Conservation (phyloP, 2,329 filamentous ascomycete genomes). For the Coniochaeta ligniaria region DNA sequence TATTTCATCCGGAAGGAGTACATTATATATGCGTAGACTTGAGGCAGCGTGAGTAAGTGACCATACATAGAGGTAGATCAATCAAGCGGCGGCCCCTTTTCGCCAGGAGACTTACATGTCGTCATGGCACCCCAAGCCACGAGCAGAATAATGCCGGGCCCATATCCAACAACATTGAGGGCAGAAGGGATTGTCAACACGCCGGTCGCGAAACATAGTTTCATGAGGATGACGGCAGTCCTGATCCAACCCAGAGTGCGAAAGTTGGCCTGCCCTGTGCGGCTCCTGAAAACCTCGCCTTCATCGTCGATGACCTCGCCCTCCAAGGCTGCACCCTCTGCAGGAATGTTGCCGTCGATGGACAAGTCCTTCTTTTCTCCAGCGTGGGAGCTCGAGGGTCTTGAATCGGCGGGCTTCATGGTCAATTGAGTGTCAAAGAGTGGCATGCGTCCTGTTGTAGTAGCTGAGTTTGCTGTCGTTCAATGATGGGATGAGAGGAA, state of each 20-base stretch:
- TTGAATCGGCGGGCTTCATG: not conserved
- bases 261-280: conserved; percentile 10
- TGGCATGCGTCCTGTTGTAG: not conserved
- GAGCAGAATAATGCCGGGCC: conserved; percentile 12
- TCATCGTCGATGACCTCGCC: conserved; percentile 2
- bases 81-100: not conserved
- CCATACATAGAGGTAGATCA: not conserved
- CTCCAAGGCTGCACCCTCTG: not conserved
- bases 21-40: conserved; percentile 19
- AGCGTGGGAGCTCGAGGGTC: not conserved
- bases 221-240: conserved; percentile 15
- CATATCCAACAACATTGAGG: conserved; percentile 15
- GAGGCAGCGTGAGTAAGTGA: not conserved
- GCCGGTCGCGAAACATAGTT: conserved; percentile 18
- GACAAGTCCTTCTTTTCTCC: not conserved
- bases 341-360: not conserved
- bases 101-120: conserved; percentile 9
- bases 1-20: conserved; percentile 17
- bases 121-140: conserved; percentile 14
- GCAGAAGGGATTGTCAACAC: conserved; percentile 18
- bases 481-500: not conserved
- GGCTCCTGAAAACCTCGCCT: conserved; percentile 4
- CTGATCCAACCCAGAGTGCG: conserved; percentile 16
- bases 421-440: not conserved
- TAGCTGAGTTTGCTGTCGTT: not conserved